Evolutionary conservation across 768 basidiomycete species (phyloP).

Genomic region (Lactarius vividus): DNA sequence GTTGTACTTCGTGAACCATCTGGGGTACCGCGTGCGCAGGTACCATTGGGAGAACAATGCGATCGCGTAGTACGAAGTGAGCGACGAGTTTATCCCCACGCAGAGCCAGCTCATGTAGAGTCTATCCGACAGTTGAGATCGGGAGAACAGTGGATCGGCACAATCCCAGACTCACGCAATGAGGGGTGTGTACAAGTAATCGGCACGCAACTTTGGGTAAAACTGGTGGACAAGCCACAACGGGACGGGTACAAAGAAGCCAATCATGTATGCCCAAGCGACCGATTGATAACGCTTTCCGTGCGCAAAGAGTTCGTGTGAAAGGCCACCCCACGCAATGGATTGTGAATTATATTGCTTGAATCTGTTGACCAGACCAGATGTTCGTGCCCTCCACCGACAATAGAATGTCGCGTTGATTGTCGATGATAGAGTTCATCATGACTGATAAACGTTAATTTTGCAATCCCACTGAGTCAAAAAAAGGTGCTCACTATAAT

Average conservation of each 20-base stretch:
- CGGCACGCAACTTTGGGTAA: conserved; percentile 45
- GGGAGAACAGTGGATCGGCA: background rate
- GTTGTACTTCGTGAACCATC: conserved; percentile 43
- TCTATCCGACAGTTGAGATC: conserved; percentile 29
- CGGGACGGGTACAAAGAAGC: conserved; percentile 50
- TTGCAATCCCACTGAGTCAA: background rate
- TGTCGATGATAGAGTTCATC: conserved; percentile 57
- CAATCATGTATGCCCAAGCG: conserved; percentile 46
- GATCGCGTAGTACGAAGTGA: conserved; percentile 41
- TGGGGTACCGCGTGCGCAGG: conserved; percentile 39
- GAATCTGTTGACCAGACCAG: conserved; percentile 48
- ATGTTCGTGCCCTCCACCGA: conserved; percentile 56
- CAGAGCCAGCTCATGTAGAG: conserved; percentile 50
- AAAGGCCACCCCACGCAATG: conserved; percentile 47
- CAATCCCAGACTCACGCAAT: conserved; percentile 35
- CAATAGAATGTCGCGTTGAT: conserved; percentile 49
- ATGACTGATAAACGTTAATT: conserved; percentile 36
- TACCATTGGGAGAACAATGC: conserved; percentile 49
- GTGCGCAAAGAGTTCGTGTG: conserved; percentile 24
- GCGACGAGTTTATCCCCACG: conserved; percentile 49
- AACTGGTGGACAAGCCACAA: conserved; percentile 49
- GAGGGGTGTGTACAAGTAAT: conserved; percentile 49
- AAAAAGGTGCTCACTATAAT: conserved; percentile 30
- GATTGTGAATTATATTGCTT: conserved; percentile 51
- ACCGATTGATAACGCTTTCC: conserved; percentile 45